These are phyloP conservation scores for Aspergillus mulundensis DNA, from an alignment of 495 filamentous ascomycete species.

Conservation along the genomic window DNA sequence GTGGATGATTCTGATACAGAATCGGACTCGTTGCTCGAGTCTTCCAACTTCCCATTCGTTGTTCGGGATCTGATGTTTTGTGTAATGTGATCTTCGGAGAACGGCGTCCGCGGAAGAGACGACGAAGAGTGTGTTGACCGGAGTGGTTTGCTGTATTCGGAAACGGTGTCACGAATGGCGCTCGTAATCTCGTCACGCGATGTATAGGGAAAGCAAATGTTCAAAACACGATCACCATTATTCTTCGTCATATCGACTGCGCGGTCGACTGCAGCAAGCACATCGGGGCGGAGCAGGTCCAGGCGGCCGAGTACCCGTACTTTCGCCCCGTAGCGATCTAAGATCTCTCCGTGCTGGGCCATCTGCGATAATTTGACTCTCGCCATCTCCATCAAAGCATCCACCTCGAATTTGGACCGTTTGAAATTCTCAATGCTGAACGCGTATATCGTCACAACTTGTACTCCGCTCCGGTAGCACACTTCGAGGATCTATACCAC, in stretches of 20 bases:
- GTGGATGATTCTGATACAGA: slow-evolving; percentile 33
- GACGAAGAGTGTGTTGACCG: slow-evolving; percentile 28
- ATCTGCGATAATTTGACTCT: slow-evolving; percentile 90
- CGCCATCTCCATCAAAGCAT: slow-evolving; percentile 96
- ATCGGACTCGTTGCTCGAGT: slow-evolving; percentile 37
- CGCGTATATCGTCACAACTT: slow-evolving; percentile 94
- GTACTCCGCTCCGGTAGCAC: slow-evolving; percentile 91
- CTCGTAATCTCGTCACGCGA: slow-evolving; percentile 92
- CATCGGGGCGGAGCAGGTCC: slow-evolving; percentile 76
- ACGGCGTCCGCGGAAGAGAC: slow-evolving; percentile 55
- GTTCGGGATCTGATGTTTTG: slow-evolving; percentile 68
- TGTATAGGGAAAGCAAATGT: slow-evolving; percentile 97
- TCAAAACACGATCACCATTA: slow-evolving; percentile 80
- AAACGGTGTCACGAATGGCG: slow-evolving; percentile 82
- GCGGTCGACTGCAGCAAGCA: slow-evolving; percentile 78
- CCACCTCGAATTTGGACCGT: slow-evolving; percentile 94
- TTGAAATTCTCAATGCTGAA: slow-evolving; percentile 99
- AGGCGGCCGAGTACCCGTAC: slow-evolving; percentile 79
- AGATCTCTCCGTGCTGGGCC: slow-evolving; percentile 84
- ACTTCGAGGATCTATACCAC: slow-evolving; percentile 77
- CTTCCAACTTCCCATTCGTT: slow-evolving; percentile 36
- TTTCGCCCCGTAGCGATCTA: slow-evolving; percentile 87
- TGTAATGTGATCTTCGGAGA: slow-evolving; percentile 81
- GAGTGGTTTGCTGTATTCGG: slow-evolving; percentile 70
- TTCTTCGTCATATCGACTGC: slow-evolving; percentile 77